A percentile compares a stretch with the other conserved stretches of the same genome.
These are phyloP conservation scores for Phytophthora palmivora DNA, from an alignment of 352 stramenopile species.

Conservation along the genomic window DNA sequence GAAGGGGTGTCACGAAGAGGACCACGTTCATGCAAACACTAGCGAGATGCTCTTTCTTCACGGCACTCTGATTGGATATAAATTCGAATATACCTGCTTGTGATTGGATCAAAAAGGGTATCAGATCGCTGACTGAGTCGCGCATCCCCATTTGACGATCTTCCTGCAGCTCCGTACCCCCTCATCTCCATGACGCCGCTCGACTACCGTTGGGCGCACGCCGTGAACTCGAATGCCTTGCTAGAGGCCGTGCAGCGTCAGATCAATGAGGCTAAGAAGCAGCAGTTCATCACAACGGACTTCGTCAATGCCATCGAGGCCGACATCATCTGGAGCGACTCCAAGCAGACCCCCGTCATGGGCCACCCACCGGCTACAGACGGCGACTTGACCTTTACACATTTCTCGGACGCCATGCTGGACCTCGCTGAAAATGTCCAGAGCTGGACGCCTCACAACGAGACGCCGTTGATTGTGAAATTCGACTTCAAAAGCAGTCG, in stretches of 20 bases:
- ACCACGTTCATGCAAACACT: slow-evolving; percentile 21
- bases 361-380: slow-evolving; percentile 68
- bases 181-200: slow-evolving; percentile 48
- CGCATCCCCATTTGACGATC: slow-evolving; percentile 30
- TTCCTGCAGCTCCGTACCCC: slow-evolving; percentile 20
- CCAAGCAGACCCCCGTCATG: slow-evolving; percentile 62
- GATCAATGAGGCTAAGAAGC: slow-evolving; percentile 32
- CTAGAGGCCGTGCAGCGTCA: slow-evolving; percentile 37
- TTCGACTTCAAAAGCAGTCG: slow-evolving; percentile 73
- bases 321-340: slow-evolving; percentile 73
- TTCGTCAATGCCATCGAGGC: slow-evolving; percentile 74
- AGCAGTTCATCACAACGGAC: slow-evolving; percentile 18
- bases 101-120: slow-evolving; percentile 16
- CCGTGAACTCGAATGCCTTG: slow-evolving; percentile 60
- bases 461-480: slow-evolving; percentile 72
- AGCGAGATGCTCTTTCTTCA: slow-evolving; percentile 26
- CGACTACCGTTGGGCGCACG: slow-evolving; percentile 71
- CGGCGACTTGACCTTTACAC: slow-evolving; percentile 52
- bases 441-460: slow-evolving; percentile 2
- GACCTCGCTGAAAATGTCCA: slow-evolving; percentile 31
- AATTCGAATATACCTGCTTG: slow-evolving; percentile 4
- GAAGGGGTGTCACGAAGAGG: slow-evolving; percentile 13
- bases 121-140: slow-evolving; percentile 9
- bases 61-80: slow-evolving; percentile 11
- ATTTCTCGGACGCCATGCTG: slow-evolving; percentile 60